Evolutionary conservation across 1,284 basidiomycete species (phyloP), one percentile per base, ranked within the genome.

Genomic region (Puccinia coronata): DNA sequence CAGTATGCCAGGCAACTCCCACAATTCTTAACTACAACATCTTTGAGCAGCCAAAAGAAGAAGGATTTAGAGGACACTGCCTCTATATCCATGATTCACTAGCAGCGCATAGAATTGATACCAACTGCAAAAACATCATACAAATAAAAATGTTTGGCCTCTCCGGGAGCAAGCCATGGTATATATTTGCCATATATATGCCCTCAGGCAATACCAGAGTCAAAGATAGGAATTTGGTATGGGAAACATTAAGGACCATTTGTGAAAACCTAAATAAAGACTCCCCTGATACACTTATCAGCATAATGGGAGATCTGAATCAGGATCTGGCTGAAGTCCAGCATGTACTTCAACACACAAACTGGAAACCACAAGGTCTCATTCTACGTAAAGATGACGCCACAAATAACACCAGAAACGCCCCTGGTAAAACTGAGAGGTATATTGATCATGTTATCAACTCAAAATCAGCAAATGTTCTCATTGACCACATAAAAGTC

Each of bases 121-220:
- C 23, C 6, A 14, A 4, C 2, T 31, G 20, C 31, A n/a, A n/a
- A 55, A 23, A 51, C 4, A 20, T 72, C 11, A 72, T 72, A 6
- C 49, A 72, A 53, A 14, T 72, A 2, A 72, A 51, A 53, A 49
- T 72, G 25, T 72, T 72, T 51, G 70, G 70, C 3, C 49, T 53
- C 0, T 2, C 49, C 0, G 28, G 20, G 1, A 23, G 39, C 0
- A 14, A 53, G 12, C 41, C 70, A 31, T 72, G 70, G 70, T 49
- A 72, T 23, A 34, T 72, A 5, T 18, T 72, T 1, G 28, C 43
- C 1, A 4, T 72, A 3, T 72, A 72, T 5, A 25, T 72, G 14
- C 70, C 70, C 0, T 72, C 70, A 6, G 70, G 70, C 23, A 72
- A 14, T 9, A 31, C 70, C 0, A 36, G 47, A n/a, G 23, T 3